Evolutionary conservation across 2,329 filamentous ascomycete genomes (phyloP).

Genomic region (Cladosporium austrohemisphaericum): DNA sequence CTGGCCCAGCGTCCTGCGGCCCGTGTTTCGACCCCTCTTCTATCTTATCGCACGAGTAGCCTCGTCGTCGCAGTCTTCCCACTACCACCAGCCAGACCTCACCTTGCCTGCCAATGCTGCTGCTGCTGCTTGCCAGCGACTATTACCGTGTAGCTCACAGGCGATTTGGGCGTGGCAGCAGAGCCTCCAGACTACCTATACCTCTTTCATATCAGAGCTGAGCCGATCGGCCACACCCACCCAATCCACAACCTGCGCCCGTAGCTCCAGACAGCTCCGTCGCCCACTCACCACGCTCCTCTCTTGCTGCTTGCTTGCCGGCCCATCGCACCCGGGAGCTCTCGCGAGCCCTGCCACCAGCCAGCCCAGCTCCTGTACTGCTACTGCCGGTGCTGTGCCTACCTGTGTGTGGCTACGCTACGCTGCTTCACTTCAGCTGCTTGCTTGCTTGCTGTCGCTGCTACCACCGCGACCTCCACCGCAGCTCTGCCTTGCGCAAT

Average conservation of each 20-base stretch:
- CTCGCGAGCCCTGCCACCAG: neutral
- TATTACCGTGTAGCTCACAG: too few species aligned
- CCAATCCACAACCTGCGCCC: constrained; percentile 8
- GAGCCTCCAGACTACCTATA: too few species aligned
- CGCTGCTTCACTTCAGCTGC: constrained; percentile 14
- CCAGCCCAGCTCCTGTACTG: neutral
- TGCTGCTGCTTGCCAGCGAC: too few species aligned
- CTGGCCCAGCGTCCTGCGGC: too few species aligned
- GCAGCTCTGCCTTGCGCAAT: constrained; percentile 49
- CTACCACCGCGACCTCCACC: constrained; percentile 1
- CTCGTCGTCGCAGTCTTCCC: constrained; percentile 1
- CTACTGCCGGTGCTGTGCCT: neutral
- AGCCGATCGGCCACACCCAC: constrained; percentile 4
- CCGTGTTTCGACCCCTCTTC: too few species aligned
- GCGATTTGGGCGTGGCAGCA: too few species aligned
- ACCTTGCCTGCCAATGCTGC: constrained; percentile 8
- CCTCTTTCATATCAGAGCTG: too few species aligned
- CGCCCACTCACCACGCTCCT: neutral
- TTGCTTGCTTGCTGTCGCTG: constrained; percentile 7
- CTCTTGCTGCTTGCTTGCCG: neutral
- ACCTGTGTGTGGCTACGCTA: constrained; percentile 2
- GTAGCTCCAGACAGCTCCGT: constrained; percentile 1
- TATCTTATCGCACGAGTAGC: too few species aligned
- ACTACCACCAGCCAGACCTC: neutral
- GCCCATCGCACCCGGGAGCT: too few species aligned